Conservation (phyloP, 441 rosid species). For the Pelargonium cotyledonis region DNA sequence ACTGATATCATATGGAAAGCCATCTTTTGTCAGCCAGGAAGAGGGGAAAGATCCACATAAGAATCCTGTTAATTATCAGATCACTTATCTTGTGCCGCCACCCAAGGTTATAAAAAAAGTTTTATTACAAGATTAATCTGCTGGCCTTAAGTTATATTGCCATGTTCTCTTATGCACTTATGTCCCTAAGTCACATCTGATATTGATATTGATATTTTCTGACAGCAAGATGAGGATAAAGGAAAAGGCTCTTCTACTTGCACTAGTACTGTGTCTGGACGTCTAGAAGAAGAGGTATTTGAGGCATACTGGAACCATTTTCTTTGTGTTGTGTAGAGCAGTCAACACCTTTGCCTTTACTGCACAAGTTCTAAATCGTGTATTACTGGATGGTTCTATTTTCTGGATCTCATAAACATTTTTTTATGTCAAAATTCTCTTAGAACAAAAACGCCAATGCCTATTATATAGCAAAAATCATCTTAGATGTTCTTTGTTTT, state of each 20-base stretch:
- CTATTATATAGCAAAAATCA: no score
- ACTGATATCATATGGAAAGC: constrained; percentile 65
- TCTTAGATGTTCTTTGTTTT: no score
- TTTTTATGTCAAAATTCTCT: no score
- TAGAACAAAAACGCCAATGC: no score
- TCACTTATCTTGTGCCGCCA: constrained; percentile 76
- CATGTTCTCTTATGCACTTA: constrained; percentile 8
- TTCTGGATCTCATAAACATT: neutral
- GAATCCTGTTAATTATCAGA: constrained; percentile 60
- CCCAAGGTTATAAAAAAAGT: constrained; percentile 53
- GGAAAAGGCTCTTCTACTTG: constrained; percentile 49
- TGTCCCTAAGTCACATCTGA: neutral
- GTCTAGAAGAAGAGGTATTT: constrained; percentile 76
- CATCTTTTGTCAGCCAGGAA: constrained; percentile 45
- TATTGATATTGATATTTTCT: constrained; percentile 3
- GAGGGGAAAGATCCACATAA: constrained; percentile 50
- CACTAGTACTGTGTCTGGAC: constrained; percentile 59
- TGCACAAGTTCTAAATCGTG: neutral
- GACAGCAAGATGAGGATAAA: constrained; percentile 73
- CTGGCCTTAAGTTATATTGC: neutral
- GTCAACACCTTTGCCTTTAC: neutral
- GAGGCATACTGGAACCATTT: constrained; percentile 4
- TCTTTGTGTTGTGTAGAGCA: neutral
- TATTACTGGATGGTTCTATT: no score
- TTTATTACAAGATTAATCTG: neutral